A percentile compares a stretch with the other conserved stretches of the same genome.
Evolutionary conservation across 2,329 filamentous ascomycete species (phyloP).

Genomic region (Diplodia corticola): DNA sequence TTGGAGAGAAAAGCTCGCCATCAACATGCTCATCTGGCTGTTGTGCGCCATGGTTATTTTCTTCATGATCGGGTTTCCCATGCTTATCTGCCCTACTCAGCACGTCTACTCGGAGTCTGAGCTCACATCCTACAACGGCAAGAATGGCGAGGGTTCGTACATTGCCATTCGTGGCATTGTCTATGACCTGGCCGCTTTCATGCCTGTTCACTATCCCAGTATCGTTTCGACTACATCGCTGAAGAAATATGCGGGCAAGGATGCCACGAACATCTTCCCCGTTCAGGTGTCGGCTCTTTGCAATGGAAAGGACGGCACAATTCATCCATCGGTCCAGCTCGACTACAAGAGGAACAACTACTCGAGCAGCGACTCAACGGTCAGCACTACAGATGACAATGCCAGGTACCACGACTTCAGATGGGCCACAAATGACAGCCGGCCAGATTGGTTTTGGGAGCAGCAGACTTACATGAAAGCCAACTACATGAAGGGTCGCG

Average conservation of each 20-base stretch:
- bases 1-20: slow-evolving; percentile 96
- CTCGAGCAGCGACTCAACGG: slow-evolving; percentile 64
- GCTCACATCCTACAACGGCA: slow-evolving; percentile 71
- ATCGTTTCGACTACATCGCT: slow-evolving; percentile 63
- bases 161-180: slow-evolving; percentile 86
- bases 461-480: slow-evolving; percentile 76
- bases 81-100: slow-evolving; percentile 86
- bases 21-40: slow-evolving; percentile 97
- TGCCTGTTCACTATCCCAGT: slow-evolving; percentile 75
- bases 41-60: slow-evolving; percentile 76
- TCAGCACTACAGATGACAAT: slow-evolving; percentile 70
- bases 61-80: slow-evolving; percentile 85
- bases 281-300: slow-evolving; percentile 93
- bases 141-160: slow-evolving; percentile 64
- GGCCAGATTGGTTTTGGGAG: slow-evolving; percentile 90
- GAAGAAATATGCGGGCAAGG: slow-evolving; percentile 79
- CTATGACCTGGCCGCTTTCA: slow-evolving; percentile 75
- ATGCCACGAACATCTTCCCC: slow-evolving; percentile 87
- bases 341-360: slow-evolving; percentile 80
- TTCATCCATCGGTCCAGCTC: slow-evolving; percentile 74
- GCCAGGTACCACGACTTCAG: slow-evolving; percentile 91
- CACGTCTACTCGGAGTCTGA: slow-evolving; percentile 81
- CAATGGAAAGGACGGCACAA: slow-evolving; percentile 68
- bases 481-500: slow-evolving; percentile 80
- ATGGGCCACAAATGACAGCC: slow-evolving; percentile 74